Evolutionary conservation across 2,329 filamentous ascomycete species (phyloP).

Genomic region (Cytospora piceicola): DNA sequence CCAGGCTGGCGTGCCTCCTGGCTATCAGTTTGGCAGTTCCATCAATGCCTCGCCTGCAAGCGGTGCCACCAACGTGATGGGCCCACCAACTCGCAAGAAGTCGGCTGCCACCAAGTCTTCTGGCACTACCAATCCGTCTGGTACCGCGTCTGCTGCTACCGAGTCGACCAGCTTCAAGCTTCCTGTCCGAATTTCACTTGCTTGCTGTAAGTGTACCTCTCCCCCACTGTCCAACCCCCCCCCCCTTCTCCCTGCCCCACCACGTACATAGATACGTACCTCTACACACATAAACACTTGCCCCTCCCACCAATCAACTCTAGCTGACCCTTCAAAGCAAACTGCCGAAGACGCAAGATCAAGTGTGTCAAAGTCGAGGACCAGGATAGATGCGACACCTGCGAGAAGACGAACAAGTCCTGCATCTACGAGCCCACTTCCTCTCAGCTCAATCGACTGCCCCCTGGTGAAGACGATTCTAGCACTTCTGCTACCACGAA

Average conservation of each 20-base stretch:
- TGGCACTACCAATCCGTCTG: not conserved
- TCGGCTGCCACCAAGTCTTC: not conserved
- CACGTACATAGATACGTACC: not conserved
- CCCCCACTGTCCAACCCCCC: not conserved
- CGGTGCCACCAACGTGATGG: too few relatives aligned
- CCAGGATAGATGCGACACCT: not conserved
- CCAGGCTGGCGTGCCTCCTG: too few relatives aligned
- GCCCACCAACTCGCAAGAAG: not conserved
- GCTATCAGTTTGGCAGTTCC: too few relatives aligned
- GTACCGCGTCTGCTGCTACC: not conserved
- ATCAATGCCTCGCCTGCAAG: not conserved
- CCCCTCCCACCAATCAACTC: not conserved
- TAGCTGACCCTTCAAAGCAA: not conserved
- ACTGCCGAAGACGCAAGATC: not conserved
- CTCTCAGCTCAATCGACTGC: not conserved
- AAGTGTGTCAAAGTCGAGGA: not conserved
- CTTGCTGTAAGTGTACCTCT: not conserved
- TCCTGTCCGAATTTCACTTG: not conserved
- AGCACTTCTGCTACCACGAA: not conserved
- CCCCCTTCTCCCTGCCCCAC: not conserved
- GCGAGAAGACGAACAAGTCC: not conserved
- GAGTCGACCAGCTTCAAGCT: not conserved
- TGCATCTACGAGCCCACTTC: not conserved
- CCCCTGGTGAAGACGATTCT: too few relatives aligned
- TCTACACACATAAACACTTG: not conserved